Percentiles rank a stretch among this genome's conserved stretches.
phyloP scores from a whole-genome alignment of 2,329 filamentous ascomycete species.

The Ophiocordyceps polyrhachis-furcata region DNA sequence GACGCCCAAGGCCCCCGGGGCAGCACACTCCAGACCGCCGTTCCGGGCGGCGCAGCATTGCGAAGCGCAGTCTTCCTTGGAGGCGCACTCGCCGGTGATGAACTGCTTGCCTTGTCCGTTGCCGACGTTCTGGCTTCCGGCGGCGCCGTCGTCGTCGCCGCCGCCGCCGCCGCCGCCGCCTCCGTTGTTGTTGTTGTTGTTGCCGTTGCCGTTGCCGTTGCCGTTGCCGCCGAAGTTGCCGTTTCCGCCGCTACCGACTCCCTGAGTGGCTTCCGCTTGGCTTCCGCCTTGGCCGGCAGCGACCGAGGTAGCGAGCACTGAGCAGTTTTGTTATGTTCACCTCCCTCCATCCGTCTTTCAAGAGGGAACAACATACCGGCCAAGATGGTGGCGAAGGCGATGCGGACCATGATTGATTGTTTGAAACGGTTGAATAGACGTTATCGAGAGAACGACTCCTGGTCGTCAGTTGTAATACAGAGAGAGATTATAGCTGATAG shows the following conservation, averaged over 20 bases:
- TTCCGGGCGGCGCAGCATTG: neutral
- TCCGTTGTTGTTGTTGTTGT: neutral
- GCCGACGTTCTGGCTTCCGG: neutral
- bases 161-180: neutral
- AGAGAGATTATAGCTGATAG: too few species aligned
- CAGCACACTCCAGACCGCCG: neutral
- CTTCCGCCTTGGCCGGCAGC: neutral
- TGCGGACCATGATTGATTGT: neutral
- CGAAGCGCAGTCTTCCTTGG: neutral
- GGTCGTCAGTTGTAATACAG: too few species aligned
- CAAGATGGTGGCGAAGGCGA: neutral
- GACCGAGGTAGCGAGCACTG: neutral
- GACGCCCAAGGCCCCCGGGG: neutral
- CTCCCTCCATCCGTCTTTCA: too few species aligned
- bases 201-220: neutral
- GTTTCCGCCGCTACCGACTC: neutral
- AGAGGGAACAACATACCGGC: too few species aligned
- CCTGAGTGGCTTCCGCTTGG: too few species aligned
- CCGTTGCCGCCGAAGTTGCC: neutral
- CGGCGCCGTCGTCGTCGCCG: neutral
- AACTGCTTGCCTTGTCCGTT: slow-evolving; percentile 2
- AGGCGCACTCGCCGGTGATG: neutral
- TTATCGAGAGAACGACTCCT: too few species aligned
- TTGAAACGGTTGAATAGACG: too few species aligned
- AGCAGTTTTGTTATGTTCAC: too few species aligned